phyloP scores from a whole-genome alignment of 2,329 filamentous ascomycete genomes.

The Annulohypoxylon truncatum region DNA sequence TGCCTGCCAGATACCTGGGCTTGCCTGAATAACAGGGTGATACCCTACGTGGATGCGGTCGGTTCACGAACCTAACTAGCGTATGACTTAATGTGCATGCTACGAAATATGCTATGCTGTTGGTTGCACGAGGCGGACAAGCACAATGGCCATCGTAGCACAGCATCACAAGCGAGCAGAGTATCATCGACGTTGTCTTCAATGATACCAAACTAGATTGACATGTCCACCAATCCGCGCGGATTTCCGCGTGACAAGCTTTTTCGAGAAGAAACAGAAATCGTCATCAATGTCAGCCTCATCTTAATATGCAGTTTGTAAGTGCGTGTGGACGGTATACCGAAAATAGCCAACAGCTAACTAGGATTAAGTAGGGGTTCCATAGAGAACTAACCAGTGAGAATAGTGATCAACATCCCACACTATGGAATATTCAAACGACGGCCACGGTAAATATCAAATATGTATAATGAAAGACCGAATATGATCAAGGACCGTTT shows the following conservation, averaged over 20 bases:
- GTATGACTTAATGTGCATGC: conserved; percentile 30
- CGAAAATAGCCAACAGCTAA: conserved; percentile 2
- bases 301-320: neutral
- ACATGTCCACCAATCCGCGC: conserved; percentile 29
- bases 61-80: conserved; percentile 30
- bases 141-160: conserved; percentile 36
- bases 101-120: conserved; percentile 35
- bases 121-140: conserved; percentile 33
- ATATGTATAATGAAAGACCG: conserved; percentile 1
- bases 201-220: conserved; percentile 21
- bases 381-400: conserved; percentile 3
- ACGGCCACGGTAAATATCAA: conserved; percentile 9
- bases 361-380: neutral
- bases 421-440: neutral
- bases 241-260: conserved; percentile 24
- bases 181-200: conserved; percentile 23
- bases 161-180: conserved; percentile 39
- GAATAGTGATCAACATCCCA: conserved; percentile 6
- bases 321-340: neutral
- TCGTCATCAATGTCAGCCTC: conserved; percentile 30
- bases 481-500: conserved; percentile 19
- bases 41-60: conserved; percentile 24
- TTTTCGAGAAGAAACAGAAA: conserved; percentile 22
- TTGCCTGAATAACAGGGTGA: conserved; percentile 4
- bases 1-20: conserved; percentile 13